A percentile compares a stretch with the other conserved stretches of the same genome.
These are phyloP conservation scores for Phytophthora tentaculata DNA, from an alignment of 352 stramenopile species.

Conservation along the genomic window DNA sequence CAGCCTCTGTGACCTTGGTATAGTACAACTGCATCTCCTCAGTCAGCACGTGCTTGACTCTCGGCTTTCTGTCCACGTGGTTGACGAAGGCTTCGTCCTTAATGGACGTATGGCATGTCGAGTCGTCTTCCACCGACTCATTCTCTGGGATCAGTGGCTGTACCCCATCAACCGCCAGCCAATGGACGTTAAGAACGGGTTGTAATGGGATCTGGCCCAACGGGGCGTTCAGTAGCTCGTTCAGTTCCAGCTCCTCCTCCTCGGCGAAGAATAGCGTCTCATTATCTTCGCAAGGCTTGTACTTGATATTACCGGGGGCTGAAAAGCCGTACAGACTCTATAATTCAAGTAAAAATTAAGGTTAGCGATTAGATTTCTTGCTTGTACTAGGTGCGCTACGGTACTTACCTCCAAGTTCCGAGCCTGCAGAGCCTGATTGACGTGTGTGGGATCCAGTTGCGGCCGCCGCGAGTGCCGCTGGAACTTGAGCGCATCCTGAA, in stretches of 20 bases:
- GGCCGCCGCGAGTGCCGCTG: conserved; percentile 69
- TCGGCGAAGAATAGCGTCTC: conserved; percentile 70
- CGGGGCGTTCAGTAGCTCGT: conserved; percentile 77
- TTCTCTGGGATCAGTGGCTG: conserved; percentile 88
- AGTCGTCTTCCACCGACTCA: conserved; percentile 75
- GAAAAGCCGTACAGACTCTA: conserved; percentile 82
- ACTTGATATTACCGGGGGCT: conserved; percentile 53
- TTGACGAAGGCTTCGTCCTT: conserved; percentile 79
- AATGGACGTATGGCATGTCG: conserved; percentile 71
- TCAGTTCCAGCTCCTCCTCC: conserved; percentile 76
- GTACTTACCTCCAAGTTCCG: conserved; percentile 67
- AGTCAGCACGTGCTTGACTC: conserved; percentile 88
- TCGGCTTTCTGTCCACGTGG: conserved; percentile 74
- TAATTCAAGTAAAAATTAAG: not conserved
- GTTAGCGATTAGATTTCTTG: not conserved
- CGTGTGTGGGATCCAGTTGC: conserved; percentile 63
- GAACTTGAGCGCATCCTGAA: conserved; percentile 90
- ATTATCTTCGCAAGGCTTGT: conserved; percentile 67
- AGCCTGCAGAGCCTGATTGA: conserved; percentile 80
- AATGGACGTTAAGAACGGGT: conserved; percentile 79
- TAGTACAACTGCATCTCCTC: conserved; percentile 93
- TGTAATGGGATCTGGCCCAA: conserved; percentile 77
- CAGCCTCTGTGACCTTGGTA: conserved; percentile 83
- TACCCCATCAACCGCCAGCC: conserved; percentile 84
- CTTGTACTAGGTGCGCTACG: not conserved